phyloP scores from a whole-genome alignment of 78 protist species.

The Reticulomyxa filosa region DNA sequence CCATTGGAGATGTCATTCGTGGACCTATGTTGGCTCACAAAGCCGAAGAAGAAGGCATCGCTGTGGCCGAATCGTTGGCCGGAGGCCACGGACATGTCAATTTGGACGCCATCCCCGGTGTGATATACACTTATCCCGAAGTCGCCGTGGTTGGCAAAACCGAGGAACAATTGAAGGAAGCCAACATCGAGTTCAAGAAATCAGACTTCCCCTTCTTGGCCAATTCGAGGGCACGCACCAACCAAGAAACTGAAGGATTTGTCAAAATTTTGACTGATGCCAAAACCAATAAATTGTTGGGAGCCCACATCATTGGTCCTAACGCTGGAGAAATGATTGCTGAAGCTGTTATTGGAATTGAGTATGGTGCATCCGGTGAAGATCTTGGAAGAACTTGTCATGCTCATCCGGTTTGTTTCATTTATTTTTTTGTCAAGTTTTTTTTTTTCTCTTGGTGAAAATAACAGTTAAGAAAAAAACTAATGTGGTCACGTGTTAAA shows the following conservation, averaged over 20 bases:
- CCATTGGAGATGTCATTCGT: conserved; percentile 90
- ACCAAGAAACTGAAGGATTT: too few relatives aligned
- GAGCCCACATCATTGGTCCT: conserved; percentile 76
- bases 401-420: conserved; percentile 70
- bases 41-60: conserved; percentile 51
- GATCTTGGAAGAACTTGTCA: conserved; percentile 88
- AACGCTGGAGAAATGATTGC: conserved; percentile 8
- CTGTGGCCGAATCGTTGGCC: conserved; percentile 49
- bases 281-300: conserved; percentile 64
- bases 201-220: conserved; percentile 90
- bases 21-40: conserved; percentile 99
- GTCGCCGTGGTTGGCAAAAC: conserved; percentile 94
- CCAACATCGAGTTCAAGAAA: conserved; percentile 32
- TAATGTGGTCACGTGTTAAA: background rate
- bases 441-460: background rate
- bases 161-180: conserved; percentile 78
- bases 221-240: conserved; percentile 83
- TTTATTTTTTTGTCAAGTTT: background rate
- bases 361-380: conserved; percentile 76
- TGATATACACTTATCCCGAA: conserved; percentile 98
- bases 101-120: conserved; percentile 89
- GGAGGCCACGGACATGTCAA: conserved; percentile 74
- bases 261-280: too few relatives aligned
- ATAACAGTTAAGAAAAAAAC: background rate
- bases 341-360: conserved; percentile 58